Conservation (phyloP, 805 yeast genomes). For the Nakazawaea siamensis region DNA sequence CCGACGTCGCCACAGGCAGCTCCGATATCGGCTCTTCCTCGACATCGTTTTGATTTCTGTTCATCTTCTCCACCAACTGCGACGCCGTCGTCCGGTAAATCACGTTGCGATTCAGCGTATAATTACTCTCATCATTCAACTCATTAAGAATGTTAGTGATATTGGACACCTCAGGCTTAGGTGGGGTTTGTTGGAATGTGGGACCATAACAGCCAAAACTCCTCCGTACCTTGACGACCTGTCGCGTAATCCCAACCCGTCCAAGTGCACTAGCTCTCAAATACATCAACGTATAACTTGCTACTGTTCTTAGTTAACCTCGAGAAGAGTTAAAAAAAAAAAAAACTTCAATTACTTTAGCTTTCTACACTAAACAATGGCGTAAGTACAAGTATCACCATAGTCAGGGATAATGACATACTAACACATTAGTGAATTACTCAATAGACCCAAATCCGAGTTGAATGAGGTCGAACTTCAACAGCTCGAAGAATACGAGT, state of each 20-base stretch:
- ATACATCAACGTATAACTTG: no score
- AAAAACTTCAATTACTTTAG: no score
- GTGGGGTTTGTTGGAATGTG: background rate
- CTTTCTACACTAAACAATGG: no score
- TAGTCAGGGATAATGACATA: background rate
- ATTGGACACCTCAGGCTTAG: slow-evolving; percentile 1
- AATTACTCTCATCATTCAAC: slow-evolving; percentile 7
- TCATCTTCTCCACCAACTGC: slow-evolving; percentile 8
- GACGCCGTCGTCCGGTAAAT: slow-evolving; percentile 8
- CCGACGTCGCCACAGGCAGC: background rate
- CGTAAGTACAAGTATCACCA: slow-evolving; percentile 10
- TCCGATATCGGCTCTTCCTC: background rate
- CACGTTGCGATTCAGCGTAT: background rate
- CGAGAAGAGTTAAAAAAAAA: no score
- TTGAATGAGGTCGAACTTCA: slow-evolving; percentile 72
- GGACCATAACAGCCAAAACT: no score
- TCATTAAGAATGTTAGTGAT: slow-evolving; percentile 7
- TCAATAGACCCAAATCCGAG: slow-evolving; percentile 72
- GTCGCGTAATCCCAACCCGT: background rate
- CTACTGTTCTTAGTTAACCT: no score
- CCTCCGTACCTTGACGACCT: background rate
- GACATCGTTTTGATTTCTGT: background rate
- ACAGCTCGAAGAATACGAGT: slow-evolving; percentile 83
- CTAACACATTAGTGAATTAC: slow-evolving; percentile 40
- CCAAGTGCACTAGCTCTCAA: no score